Conservation (phyloP, 164 flowering plant genomes). For the Annona squamosa region DNA sequence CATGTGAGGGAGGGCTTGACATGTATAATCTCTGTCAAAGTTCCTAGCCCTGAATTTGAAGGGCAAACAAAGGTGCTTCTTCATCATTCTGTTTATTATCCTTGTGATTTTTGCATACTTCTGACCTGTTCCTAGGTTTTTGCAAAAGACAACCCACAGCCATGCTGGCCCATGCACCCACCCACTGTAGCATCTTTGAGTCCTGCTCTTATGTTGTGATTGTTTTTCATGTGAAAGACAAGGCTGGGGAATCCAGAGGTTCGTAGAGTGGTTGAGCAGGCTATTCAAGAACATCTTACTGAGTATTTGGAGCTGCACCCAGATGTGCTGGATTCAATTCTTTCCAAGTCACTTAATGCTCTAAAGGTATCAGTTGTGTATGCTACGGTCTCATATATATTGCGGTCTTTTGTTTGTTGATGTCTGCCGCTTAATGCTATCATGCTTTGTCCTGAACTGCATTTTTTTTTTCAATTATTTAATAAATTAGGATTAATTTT, state of each 20-base stretch:
- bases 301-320: conserved; percentile 97
- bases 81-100: background rate
- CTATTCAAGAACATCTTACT: conserved; percentile 79
- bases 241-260: conserved; percentile 99
- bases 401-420: background rate
- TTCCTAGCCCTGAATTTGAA: conserved; percentile 98
- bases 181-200: background rate
- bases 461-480: background rate
- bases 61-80: conserved; percentile 90
- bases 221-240: conserved; percentile 43
- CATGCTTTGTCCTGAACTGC: background rate
- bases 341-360: conserved; percentile 87
- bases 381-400: background rate
- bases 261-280: conserved; percentile 84
- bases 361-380: conserved; percentile 50
- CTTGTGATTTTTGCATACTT: background rate
- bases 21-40: conserved; percentile 87
- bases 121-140: background rate
- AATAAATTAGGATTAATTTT: background rate
- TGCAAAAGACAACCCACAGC: background rate
- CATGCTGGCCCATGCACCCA: too few species aligned
- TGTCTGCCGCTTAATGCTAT: background rate
- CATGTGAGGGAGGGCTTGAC: conserved; percentile 97
- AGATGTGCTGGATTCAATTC: conserved; percentile 81
- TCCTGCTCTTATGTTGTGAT: conserved; percentile 7